These are phyloP conservation scores for Lactarius quietus DNA, from an alignment of 768 basidiomycete species.

Conservation along the genomic window DNA sequence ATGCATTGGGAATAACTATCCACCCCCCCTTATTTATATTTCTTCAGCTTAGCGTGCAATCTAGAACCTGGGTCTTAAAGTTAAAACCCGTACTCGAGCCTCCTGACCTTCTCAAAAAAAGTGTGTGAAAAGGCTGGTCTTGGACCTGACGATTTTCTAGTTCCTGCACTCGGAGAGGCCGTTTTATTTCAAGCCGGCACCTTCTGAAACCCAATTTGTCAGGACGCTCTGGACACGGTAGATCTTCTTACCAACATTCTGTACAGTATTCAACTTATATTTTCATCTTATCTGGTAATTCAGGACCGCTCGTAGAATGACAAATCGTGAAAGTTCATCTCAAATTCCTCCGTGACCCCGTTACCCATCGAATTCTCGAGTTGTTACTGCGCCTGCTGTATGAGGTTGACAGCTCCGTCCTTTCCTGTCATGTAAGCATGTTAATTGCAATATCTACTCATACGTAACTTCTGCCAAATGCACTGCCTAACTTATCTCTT, in stretches of 20 bases:
- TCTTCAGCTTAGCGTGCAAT: neutral
- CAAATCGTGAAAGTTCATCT: neutral
- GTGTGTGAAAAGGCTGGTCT: conserved; percentile 52
- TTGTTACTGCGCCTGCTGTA: neutral
- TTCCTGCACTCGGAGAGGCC: conserved; percentile 63
- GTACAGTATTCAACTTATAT: too few species aligned
- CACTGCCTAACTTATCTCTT: neutral
- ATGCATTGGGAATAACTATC: conserved; percentile 66
- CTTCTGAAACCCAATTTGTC: neutral
- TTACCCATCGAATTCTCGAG: neutral
- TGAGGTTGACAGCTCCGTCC: neutral
- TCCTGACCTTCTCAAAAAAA: conserved; percentile 47
- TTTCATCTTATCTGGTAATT: neutral
- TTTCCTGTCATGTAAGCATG: neutral
- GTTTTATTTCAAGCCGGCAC: conserved; percentile 26
- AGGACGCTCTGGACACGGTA: neutral
- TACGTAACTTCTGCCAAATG: neutral
- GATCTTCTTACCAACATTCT: neutral
- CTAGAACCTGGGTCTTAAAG: conserved; percentile 52
- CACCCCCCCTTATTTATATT: neutral
- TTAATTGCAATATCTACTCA: neutral
- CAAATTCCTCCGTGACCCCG: neutral
- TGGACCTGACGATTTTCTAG: conserved; percentile 50
- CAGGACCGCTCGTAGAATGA: neutral
- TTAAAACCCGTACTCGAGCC: conserved; percentile 58